Evolutionary conservation across 805 yeast species (phyloP), one percentile per base, ranked within the genome.

Genomic region (Sugiyamaella marilandica): DNA sequence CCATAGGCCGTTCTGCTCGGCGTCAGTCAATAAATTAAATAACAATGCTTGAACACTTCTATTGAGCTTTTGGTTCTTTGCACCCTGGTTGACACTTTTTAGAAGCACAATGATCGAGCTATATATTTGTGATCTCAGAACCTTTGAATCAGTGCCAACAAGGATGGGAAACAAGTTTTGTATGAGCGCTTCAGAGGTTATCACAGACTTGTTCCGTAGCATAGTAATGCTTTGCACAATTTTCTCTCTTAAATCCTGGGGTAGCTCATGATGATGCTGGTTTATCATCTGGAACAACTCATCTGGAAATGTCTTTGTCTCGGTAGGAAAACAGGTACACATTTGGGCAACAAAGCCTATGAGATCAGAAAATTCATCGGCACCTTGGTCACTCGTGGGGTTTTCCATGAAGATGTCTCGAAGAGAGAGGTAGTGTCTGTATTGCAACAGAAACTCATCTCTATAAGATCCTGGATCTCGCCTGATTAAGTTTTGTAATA

Each of bases 341-440:
- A 94, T 97, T 45, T 96, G 97, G 14, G 96, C 79, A 45, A 94
- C 84, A 65, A 94, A 92, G 0, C 96, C 95, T 51, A 94, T 82
- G 55, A 91, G 74, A 59, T 91, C 98, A 9, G 80, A 80, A 65
- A 94, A 87, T 59, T 84, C 85, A 37, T 79, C 83, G 54, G 79
- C 78, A 32, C 80, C 80, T 49, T 79, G 79, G 29, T 82, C 79
- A 3, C 76, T 68, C 7, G 77, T 76, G 1, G 91, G 90, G 67
- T 86, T 86, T 56, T 84, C 72, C 67, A 89, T 73, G 64, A 87
- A 88, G 54, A 94, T 86, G 63, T 92, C 98, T 68, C 96, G 76
- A 54, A 90, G 72, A 2, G 98, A 87, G 66, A 85, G 90, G 70
- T 94, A 94, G 68, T 94, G 98, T 49, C 94, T 81, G 66, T 85